Conservation (phyloP, 306 rosid genomes). For the Amphicarpaea edgeworthii region DNA sequence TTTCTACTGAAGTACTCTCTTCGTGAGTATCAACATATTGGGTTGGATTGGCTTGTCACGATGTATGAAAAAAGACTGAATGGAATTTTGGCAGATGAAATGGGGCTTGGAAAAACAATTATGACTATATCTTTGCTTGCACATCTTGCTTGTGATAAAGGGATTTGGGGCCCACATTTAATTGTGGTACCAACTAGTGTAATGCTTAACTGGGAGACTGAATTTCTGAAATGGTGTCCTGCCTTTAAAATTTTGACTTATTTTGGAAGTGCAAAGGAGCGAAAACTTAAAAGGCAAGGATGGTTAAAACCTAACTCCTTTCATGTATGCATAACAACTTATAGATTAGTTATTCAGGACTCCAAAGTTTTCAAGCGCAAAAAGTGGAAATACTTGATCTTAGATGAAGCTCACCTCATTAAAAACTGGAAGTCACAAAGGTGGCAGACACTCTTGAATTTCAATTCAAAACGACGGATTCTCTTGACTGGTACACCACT, state of each 20-base stretch:
- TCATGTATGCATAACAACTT: slow-evolving; percentile 97
- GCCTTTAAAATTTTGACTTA: slow-evolving; percentile 94
- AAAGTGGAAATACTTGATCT: slow-evolving; percentile 97
- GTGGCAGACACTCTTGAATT: slow-evolving; percentile 98
- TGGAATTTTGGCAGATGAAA: slow-evolving; percentile 98
- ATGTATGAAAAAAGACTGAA: slow-evolving; percentile 97
- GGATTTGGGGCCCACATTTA: slow-evolving; percentile 99
- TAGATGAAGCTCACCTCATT: slow-evolving; percentile 98
- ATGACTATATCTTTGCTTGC: slow-evolving; percentile 99
- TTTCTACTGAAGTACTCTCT: slow-evolving; percentile 90
- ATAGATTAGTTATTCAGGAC: slow-evolving; percentile 96
- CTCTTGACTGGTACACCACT: slow-evolving; percentile 95
- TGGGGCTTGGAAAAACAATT: slow-evolving; percentile 98
- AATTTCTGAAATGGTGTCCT: slow-evolving; percentile 98
- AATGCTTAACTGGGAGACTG: slow-evolving; percentile 99
- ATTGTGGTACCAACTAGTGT: slow-evolving; percentile 99
- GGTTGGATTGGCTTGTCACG: slow-evolving; percentile 99
- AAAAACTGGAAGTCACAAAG: slow-evolving; percentile 99
- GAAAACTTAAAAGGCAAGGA: slow-evolving; percentile 93
- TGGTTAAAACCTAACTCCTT: slow-evolving; percentile 94
- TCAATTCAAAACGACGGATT: slow-evolving; percentile 93
- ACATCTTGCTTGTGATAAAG: slow-evolving; percentile 96
- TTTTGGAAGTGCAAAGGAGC: slow-evolving; percentile 96
- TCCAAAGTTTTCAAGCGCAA: slow-evolving; percentile 98
- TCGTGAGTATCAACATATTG: slow-evolving; percentile 99